Evolutionary conservation across 2,329 filamentous ascomycete genomes (phyloP).

Genomic region (Emergomyces pasteurianus): DNA sequence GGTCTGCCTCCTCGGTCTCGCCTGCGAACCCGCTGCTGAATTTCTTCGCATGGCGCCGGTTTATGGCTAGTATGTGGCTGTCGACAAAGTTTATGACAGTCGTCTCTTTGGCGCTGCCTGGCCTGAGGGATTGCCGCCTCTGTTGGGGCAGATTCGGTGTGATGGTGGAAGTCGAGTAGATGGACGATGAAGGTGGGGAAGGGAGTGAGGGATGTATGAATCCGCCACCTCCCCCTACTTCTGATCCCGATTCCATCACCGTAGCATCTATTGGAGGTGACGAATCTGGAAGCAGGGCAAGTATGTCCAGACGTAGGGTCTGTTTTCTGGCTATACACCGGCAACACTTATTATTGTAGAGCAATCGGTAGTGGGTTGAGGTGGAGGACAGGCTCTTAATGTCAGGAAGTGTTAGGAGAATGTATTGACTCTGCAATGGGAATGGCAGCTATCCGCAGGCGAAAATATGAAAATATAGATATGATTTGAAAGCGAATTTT

Average conservation of each 20-base stretch:
- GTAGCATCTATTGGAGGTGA: neutral
- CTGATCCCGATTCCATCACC: slow-evolving; percentile 9
- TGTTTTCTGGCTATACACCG: too few species aligned
- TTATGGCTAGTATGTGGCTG: slow-evolving; percentile 38
- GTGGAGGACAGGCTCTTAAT: neutral
- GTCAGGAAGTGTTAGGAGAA: neutral
- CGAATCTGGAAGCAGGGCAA: neutral
- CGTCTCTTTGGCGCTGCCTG: slow-evolving; percentile 48
- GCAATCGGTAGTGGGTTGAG: neutral
- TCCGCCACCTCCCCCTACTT: slow-evolving; percentile 23
- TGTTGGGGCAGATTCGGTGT: slow-evolving; percentile 38
- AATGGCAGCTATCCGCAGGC: too few species aligned
- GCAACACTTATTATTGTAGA: neutral
- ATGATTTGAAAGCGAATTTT: too few species aligned
- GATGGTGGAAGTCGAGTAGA: slow-evolving; percentile 36
- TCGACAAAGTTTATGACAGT: slow-evolving; percentile 48
- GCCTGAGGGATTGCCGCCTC: slow-evolving; percentile 39
- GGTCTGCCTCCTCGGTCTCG: slow-evolving; percentile 23
- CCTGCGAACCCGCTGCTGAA: slow-evolving; percentile 17
- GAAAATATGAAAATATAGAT: too few species aligned
- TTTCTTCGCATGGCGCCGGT: slow-evolving; percentile 42
- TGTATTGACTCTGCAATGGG: neutral
- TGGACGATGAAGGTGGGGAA: slow-evolving; percentile 40
- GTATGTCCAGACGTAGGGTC: too few species aligned
- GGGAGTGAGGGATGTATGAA: slow-evolving; percentile 28